Conservation (phyloP, 192 early-diverging fungal genomes). For the Dispira parvispora region DNA sequence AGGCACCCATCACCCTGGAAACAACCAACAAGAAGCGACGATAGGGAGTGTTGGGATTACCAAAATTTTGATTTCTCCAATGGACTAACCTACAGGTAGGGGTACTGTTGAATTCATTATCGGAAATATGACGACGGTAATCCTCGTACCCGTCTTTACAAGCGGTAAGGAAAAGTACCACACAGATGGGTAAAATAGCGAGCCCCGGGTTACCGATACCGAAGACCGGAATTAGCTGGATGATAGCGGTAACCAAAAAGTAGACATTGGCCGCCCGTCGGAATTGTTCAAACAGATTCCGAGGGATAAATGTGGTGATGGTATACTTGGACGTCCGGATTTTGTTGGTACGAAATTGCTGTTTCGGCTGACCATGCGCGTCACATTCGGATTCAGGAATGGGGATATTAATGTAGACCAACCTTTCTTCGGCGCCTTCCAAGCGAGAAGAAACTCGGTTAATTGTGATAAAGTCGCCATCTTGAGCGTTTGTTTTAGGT, state of each 20-base stretch:
- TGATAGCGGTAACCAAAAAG: conserved; percentile 48
- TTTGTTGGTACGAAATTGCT: conserved; percentile 50
- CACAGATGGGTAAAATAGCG: conserved; percentile 62
- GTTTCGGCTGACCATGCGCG: conserved; percentile 30
- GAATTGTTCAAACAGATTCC: conserved; percentile 89
- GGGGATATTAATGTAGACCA: conserved; percentile 46
- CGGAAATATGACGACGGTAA: conserved; percentile 67
- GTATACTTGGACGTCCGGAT: conserved; percentile 91
- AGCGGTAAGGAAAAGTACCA: conserved; percentile 66
- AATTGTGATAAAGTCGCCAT: not conserved
- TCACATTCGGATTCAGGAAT: conserved; percentile 35
- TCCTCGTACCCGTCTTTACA: conserved; percentile 85
- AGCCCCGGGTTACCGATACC: conserved; percentile 60
- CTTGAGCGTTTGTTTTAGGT: not conserved
- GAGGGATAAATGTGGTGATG: conserved; percentile 66
- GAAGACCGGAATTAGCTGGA: conserved; percentile 67
- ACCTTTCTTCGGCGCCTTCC: conserved; percentile 13
- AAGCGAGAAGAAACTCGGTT: conserved; percentile 1
- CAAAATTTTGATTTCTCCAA: conserved; percentile 40
- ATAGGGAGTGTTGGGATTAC: not conserved
- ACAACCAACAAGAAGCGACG: not conserved
- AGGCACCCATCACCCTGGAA: not conserved
- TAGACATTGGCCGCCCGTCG: conserved; percentile 67
- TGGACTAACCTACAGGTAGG: conserved; percentile 35
- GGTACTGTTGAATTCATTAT: conserved; percentile 66